Conservation (phyloP, 306 rosid species). For the Quercus agrifolia region DNA sequence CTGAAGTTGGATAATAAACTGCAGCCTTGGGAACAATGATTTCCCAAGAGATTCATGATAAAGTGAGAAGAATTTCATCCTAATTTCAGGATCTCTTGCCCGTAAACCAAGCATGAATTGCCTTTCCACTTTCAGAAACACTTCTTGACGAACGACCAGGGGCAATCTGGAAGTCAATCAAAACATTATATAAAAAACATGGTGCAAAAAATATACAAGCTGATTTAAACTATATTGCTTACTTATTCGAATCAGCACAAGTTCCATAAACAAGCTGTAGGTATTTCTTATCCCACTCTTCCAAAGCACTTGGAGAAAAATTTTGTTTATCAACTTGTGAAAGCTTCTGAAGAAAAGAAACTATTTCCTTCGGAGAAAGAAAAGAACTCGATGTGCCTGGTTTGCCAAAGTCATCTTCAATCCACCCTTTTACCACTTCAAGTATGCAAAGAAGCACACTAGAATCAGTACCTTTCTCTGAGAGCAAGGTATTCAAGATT, state of each 20-base stretch:
- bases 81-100: slow-evolving; percentile 86
- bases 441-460: slow-evolving; percentile 95
- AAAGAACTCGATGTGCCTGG: slow-evolving; percentile 74
- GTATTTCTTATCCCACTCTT: slow-evolving; percentile 91
- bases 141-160: slow-evolving; percentile 71
- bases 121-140: slow-evolving; percentile 90
- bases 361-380: slow-evolving; percentile 81
- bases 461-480: slow-evolving; percentile 94
- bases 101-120: slow-evolving; percentile 93
- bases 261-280: slow-evolving; percentile 83
- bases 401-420: slow-evolving; percentile 80
- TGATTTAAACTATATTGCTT: slow-evolving; percentile 31
- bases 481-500: slow-evolving; percentile 77
- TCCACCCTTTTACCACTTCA: slow-evolving; percentile 95
- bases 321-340: slow-evolving; percentile 88
- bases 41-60: slow-evolving; percentile 86
- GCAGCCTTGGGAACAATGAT: slow-evolving; percentile 81
- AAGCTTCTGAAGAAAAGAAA: slow-evolving; percentile 92
- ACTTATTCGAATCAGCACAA: slow-evolving; percentile 88
- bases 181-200: slow-evolving; percentile 19
- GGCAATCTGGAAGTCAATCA: slow-evolving; percentile 56
- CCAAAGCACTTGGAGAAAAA: slow-evolving; percentile 55
- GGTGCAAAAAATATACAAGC: slow-evolving; percentile 10
- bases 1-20: slow-evolving; percentile 81
- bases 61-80: slow-evolving; percentile 81